Evolutionary conservation across 1,284 basidiomycete species (phyloP), one percentile per base, ranked within the genome.

Genomic region (Irpex sp.): DNA sequence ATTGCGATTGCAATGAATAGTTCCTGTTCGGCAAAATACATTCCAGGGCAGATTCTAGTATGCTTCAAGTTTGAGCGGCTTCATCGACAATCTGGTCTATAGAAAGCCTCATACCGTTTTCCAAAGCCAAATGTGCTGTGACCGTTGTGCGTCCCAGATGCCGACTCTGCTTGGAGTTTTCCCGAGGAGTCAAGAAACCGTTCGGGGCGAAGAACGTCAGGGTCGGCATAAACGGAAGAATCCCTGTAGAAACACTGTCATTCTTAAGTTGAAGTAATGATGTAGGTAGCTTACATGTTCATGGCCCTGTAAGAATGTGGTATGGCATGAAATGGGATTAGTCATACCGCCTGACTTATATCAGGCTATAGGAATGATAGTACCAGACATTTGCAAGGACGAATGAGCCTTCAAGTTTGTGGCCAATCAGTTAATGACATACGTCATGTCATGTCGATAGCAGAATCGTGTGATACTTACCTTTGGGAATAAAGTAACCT

Each of bases 401-500:
- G 38, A 64, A 11, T 13, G 62, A 15, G n/a, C 49, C 49, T 54
- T 13, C 38, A 60, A n/a, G 24, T 27, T n/a, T 18, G 22, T 22
- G 32, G 3, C 32, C 32, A 38, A 38, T 38, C 32, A 60, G 58
- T 60, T 27, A 22, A 20, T 20, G 11, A 22, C 58, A 27, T 38
- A 54, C n/a, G 13, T 54, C 49, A 54, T n/a, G 24, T 38, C 10
- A 27, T 60, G 22, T 11, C 49, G 15, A 60, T 54, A 13, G n/a
- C 49, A n/a, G 15, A 2, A 54, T 15, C 18, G 49, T 13, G n/a
- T 13, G n/a, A n/a, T 54, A 54, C 58, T 60, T 2, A 20, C 58
- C 58, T 60, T 64, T 64, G 13, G 62, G 62, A 38, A 64, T 43
- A 27, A 64, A 43, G 20, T 64, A 64, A 18, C 62, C 62, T 64